A percentile compares a stretch with the other conserved stretches of the same genome.
Conservation (phyloP, 768 basidiomycete species). For the Boletus subparvulus region DNA sequence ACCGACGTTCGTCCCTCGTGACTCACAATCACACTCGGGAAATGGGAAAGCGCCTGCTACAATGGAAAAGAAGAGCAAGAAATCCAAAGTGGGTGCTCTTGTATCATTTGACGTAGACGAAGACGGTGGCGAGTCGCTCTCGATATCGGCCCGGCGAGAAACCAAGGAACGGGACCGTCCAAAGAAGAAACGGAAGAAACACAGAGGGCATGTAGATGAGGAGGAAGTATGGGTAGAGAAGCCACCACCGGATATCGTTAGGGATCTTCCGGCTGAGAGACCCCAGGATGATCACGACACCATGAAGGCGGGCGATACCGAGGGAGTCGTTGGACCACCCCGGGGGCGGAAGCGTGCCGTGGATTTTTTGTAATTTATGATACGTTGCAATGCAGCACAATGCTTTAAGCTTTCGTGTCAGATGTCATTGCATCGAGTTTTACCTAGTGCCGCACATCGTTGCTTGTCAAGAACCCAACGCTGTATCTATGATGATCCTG, state of each 20-base stretch:
- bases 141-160: conserved; percentile 32
- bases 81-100: conserved; percentile 45
- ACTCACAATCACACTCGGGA: conserved; percentile 39
- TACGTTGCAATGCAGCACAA: not conserved
- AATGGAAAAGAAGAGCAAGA: conserved; percentile 52
- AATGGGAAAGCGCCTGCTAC: conserved; percentile 41
- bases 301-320: conserved; percentile 16
- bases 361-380: conserved; percentile 61
- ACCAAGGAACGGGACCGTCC: conserved; percentile 36
- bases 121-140: conserved; percentile 43
- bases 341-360: conserved; percentile 66
- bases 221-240: conserved; percentile 73
- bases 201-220: conserved; percentile 38
- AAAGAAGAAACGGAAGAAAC: conserved; percentile 45
- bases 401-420: not conserved
- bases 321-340: conserved; percentile 22
- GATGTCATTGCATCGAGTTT: not conserved
- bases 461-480: not conserved
- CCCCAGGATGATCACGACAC: conserved; percentile 9
- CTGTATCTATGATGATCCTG: not conserved
- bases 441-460: not conserved
- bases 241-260: conserved; percentile 50
- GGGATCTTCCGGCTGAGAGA: conserved; percentile 28
- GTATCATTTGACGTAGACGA: conserved; percentile 82
- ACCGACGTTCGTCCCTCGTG: conserved; percentile 76